Evolutionary conservation across 805 yeast genomes (phyloP).

Genomic region (Yamadazyma phyllophila): DNA sequence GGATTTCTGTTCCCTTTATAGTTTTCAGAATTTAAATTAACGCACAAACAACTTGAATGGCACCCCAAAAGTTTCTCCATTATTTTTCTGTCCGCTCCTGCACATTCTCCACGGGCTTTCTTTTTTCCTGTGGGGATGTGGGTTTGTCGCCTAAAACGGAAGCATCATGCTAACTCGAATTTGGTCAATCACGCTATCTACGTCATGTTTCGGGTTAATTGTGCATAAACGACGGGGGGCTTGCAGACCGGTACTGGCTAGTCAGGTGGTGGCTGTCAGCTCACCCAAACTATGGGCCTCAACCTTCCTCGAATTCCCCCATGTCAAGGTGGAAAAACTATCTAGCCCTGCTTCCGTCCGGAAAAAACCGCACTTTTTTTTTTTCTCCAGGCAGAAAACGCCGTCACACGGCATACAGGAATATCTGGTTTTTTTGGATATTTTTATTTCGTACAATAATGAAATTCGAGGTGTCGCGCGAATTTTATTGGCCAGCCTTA

Average conservation of each 20-base stretch:
- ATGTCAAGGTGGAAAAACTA: constrained; percentile 1
- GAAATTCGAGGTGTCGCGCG: not conserved
- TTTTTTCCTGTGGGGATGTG: constrained; percentile 7
- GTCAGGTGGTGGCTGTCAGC: too few species aligned
- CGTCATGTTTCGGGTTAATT: too few species aligned
- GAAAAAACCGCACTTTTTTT: constrained; percentile 1
- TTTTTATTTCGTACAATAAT: not conserved
- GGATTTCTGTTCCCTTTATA: not conserved
- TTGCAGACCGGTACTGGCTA: too few species aligned
- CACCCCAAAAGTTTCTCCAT: constrained; percentile 8
- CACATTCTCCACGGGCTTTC: not conserved
- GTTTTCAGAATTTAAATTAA: not conserved
- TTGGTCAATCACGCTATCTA: too few species aligned
- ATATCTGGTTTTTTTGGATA: too few species aligned
- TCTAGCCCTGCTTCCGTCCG: not conserved
- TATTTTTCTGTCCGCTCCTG: constrained; percentile 2
- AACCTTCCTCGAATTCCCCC: not conserved
- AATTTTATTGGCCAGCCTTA: not conserved
- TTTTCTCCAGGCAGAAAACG: constrained; percentile 1
- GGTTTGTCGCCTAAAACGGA: constrained; percentile 1
- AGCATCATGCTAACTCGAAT: not conserved
- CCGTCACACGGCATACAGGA: constrained; percentile 7
- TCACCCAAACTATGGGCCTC: not conserved
- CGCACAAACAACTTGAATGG: not conserved
- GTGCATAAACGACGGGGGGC: too few species aligned